Percentiles rank a stretch among this genome's conserved stretches.
These are phyloP conservation scores for Leavenworthia alabamica DNA, from an alignment of 345 rosid species.

Conservation along the genomic window DNA sequence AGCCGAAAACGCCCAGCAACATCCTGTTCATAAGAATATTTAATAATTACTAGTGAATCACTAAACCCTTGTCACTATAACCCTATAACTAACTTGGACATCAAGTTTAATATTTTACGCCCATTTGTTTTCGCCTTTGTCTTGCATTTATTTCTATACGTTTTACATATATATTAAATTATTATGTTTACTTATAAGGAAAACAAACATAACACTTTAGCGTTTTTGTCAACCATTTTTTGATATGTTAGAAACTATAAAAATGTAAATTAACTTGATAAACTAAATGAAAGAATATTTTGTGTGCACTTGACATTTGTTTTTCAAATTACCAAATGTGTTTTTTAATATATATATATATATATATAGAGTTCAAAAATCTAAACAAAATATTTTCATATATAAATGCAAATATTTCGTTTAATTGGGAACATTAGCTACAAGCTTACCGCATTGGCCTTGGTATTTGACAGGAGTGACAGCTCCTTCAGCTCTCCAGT, in stretches of 20 bases:
- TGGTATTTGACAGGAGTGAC: constrained; percentile 41
- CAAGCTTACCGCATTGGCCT: constrained; percentile 43
- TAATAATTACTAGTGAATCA: neutral
- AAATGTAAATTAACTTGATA: neutral
- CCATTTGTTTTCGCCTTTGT: neutral
- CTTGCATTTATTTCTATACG: neutral
- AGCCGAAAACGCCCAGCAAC: constrained; percentile 66
- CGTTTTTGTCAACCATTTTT: neutral
- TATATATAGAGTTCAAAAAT: neutral
- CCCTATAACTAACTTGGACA: constrained; percentile 1
- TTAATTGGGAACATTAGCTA: no score
- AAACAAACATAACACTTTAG: neutral
- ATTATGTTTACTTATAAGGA: neutral
- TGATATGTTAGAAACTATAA: neutral
- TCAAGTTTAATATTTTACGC: neutral
- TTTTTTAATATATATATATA: neutral
- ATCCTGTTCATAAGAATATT: constrained; percentile 11
- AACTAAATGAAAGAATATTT: neutral
- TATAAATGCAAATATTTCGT: neutral
- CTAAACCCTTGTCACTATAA: neutral
- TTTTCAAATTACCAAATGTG: neutral
- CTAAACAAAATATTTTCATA: neutral
- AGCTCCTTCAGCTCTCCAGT: constrained; percentile 39
- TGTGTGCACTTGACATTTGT: neutral
- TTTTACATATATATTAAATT: neutral